Conservation (phyloP, 305 asterid species). For the Rubia balearica region DNA sequence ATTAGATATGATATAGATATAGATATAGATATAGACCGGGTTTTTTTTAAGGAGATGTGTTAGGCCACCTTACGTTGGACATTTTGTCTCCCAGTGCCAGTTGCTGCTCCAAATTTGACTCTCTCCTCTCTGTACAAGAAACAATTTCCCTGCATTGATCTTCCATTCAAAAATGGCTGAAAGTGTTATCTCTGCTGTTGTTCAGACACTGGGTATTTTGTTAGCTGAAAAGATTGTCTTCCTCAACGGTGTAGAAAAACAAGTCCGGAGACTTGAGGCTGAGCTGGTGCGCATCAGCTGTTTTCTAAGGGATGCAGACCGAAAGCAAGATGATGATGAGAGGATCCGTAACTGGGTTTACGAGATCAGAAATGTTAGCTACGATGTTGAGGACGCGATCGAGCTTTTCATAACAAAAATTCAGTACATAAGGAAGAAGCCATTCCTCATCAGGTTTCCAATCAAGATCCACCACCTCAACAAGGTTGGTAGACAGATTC, state of each 20-base stretch:
- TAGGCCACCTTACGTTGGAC: too few relatives aligned
- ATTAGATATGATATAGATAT: too few relatives aligned
- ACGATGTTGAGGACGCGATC: conserved; percentile 17
- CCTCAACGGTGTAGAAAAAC: neutral
- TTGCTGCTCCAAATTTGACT: too few relatives aligned
- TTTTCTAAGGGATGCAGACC: conserved; percentile 18
- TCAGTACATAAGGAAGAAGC: neutral
- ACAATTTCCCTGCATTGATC: too few relatives aligned
- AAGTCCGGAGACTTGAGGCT: conserved; percentile 9
- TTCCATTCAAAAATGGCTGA: neutral
- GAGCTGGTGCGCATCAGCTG: conserved; percentile 16
- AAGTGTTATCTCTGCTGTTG: conserved; percentile 1
- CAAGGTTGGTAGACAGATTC: conserved; percentile 11
- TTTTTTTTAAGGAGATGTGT: too few relatives aligned
- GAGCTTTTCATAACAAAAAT: conserved; percentile 12
- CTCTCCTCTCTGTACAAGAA: too few relatives aligned
- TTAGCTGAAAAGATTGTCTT: conserved; percentile 1
- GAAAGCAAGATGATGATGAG: conserved; percentile 19
- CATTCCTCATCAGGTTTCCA: too few relatives aligned
- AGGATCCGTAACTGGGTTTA: conserved; percentile 15
- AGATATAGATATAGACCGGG: too few relatives aligned
- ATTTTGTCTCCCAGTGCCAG: too few relatives aligned
- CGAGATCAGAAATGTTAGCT: conserved; percentile 16
- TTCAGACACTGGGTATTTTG: conserved; percentile 6
- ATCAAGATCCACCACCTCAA: neutral